Base-by-base conservation (phyloP, 1,139 yeast genomes). In the Hemisphaericaspora subhashii region DNA sequence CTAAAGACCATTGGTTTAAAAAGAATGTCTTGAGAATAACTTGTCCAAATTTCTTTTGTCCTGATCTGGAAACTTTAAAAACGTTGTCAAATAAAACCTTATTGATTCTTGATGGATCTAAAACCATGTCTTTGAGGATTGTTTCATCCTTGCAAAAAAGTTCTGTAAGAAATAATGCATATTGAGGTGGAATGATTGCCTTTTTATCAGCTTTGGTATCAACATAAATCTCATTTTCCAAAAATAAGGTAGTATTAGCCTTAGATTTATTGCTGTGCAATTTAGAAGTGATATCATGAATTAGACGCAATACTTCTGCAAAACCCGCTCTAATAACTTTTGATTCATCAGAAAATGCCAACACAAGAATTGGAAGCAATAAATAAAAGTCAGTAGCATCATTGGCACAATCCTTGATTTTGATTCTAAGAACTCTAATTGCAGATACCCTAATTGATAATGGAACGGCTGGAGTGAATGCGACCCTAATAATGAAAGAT, bases 181-280 rank as follows among this genome's bases (percentile, higher is more conserved):
- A 95, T 38, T 78, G 76, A 35, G 89, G 84, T 26, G 84, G 68
- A 26, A 88, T 68, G 52, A 83, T 71, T 17, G 84, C 78, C 35
- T 72, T 47, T 52, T 62, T 45, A 59, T 65, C 38, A 61, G 74
- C 43, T 58, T 69, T 64, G 15, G 55, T 41, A 1, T 62, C 55
- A 10, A 82, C 60, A 47, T 71, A 72, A 35, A 72, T 64, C 43
- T 62, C 62, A n/a, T 60, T 60, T 47, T 72, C 77, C 61, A 70
- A 52, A 44, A 60, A 68, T 28, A 70, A 58, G 1, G 42, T 36
- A 3, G 55, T 40, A 35, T 59, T 60, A 16, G 39, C 50, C 44
- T 60, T 58, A 34, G 53, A 55, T 45, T 55, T 55, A 18, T 43
- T 47, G 8, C 39, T 40, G 41, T 53, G 61, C 16, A 51, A 41